A percentile compares a stretch with the other conserved stretches of the same genome.
Evolutionary conservation across 257 asterid genomes (phyloP).

Genomic region (Rubia yunnanensis): DNA sequence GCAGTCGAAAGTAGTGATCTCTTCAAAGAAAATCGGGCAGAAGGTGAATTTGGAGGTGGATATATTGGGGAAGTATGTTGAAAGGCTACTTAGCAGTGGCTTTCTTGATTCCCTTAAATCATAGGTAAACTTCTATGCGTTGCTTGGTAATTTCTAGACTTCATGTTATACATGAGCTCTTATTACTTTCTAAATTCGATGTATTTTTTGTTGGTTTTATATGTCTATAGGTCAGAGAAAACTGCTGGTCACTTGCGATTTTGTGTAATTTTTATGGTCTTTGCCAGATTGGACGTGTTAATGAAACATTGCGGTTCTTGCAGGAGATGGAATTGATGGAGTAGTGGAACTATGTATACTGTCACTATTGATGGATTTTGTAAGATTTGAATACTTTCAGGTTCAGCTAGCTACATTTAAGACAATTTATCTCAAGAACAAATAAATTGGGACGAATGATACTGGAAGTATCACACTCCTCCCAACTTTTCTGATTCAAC

Average conservation of each 20-base stretch:
- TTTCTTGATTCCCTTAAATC: conserved; percentile 39
- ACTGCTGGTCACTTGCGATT: too few species aligned
- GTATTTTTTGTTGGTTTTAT: background rate
- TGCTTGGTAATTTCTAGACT: background rate
- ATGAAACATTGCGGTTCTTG: background rate
- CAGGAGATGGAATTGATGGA: background rate
- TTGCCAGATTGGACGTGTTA: background rate
- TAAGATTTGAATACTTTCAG: background rate
- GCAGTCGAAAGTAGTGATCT: conserved; percentile 62
- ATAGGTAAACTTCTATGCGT: background rate
- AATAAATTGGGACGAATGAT: too few species aligned
- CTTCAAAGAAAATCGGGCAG: conserved; percentile 69
- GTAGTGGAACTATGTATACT: background rate
- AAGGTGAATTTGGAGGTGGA: conserved; percentile 90
- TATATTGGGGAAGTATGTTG: conserved; percentile 84
- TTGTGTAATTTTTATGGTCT: background rate
- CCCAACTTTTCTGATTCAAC: too few species aligned
- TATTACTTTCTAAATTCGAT: background rate
- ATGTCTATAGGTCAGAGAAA: background rate
- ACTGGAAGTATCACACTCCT: background rate
- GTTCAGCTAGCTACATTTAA: too few species aligned
- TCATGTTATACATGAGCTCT: background rate
- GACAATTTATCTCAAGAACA: background rate
- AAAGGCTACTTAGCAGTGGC: conserved; percentile 62
- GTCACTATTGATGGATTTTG: background rate